Evolutionary conservation across 495 filamentous ascomycete genomes (phyloP).

Genomic region (Penicillium diatomitis): DNA sequence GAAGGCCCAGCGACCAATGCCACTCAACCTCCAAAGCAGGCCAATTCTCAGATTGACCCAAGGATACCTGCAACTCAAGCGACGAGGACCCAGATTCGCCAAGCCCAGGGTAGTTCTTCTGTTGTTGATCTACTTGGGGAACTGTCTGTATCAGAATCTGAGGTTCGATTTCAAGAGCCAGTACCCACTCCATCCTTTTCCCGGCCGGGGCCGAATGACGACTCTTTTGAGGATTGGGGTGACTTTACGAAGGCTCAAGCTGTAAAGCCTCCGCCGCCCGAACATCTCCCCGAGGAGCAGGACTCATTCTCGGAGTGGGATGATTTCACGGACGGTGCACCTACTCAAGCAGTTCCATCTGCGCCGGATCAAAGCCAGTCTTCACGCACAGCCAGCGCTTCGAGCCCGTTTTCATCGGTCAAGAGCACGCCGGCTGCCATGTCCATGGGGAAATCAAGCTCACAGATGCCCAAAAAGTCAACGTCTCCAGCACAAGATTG

Average conservation of each 20-base stretch:
- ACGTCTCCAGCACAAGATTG: conserved; percentile 36
- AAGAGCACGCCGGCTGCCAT: neutral
- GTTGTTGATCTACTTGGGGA: neutral
- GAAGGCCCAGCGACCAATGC: neutral
- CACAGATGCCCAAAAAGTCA: neutral
- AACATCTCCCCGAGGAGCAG: conserved; percentile 2
- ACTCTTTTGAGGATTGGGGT: conserved; percentile 13
- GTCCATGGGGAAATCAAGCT: too few species aligned
- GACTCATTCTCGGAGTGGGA: conserved; percentile 25
- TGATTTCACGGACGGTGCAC: conserved; percentile 28
- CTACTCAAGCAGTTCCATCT: conserved; percentile 3
- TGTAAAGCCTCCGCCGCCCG: neutral
- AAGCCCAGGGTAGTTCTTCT: neutral
- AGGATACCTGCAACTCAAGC: neutral
- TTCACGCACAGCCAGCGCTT: neutral
- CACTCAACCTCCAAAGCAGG: neutral
- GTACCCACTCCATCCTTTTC: neutral
- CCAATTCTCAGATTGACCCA: neutral
- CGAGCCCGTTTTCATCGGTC: neutral
- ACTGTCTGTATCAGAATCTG: neutral
- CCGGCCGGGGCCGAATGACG: conserved; percentile 13
- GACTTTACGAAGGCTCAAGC: conserved; percentile 3
- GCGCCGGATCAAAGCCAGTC: neutral
- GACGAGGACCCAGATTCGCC: neutral
- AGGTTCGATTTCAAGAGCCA: neutral